Base-by-base conservation (phyloP, 768 basidiomycete genomes). In the Serendipita sp. region DNA sequence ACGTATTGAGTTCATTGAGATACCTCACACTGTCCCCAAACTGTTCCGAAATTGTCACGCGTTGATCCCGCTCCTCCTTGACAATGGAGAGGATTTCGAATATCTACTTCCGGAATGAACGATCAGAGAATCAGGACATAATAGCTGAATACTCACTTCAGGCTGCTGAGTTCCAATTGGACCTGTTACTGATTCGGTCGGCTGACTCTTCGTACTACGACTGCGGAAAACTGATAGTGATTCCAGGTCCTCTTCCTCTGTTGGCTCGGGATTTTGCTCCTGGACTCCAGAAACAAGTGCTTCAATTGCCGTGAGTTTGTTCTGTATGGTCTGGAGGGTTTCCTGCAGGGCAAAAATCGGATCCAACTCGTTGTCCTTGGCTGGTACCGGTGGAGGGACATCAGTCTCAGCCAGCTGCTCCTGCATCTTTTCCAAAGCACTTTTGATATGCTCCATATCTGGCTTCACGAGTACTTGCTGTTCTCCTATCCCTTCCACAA, bases 1-100 rank as follows among this genome's bases (percentile, higher is more conserved):
- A 93, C 82, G 87, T 74, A 68, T 89, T 89, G 41, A 90, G 76
- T 68, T 89, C 86, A 65, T 86, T 85, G 34, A 90, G 77, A 70
- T 90, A 90, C 22, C 87, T 80, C 64, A 84, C 82, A 64, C 81
- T 86, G 66, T 89, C 88, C 3, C 78, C 77, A 69, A 88, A 86
- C 68, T 86, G 84, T 61, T 82, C 79, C n/a, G 75, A 69, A 66
- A 81, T 79, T 4, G 78, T 64, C 2, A 71, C 74, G 28, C 77
- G 78, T 64, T 81, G 78, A 20, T 70, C 74, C 63, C 76, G 73
- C 9, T 80, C 81, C 26, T 75, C 73, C 61, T 75, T 75, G 20
- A 86, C 68, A n/a, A 81, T 69, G 14, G 68, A 69, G 44, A 81
- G 61, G n/a, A 85, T 74, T 61, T 76, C 53, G 20, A 11, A 11